These are phyloP conservation scores for Plectosphaerella cucumerina DNA, from an alignment of 2,329 filamentous ascomycete genomes.

Conservation along the genomic window DNA sequence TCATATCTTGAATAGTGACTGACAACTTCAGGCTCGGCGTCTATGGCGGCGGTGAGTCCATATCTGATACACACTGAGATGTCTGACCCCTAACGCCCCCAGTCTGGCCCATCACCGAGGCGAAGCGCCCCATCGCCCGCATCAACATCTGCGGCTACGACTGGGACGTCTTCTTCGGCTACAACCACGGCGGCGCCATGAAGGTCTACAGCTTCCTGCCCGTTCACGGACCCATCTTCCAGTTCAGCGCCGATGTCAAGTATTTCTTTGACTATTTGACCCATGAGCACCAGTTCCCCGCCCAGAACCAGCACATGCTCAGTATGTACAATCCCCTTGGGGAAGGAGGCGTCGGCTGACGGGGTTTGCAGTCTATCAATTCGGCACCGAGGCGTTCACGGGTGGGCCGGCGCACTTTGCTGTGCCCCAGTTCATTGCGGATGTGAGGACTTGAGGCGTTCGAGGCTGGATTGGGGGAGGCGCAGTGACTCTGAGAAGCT, in stretches of 20 bases:
- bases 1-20: background rate
- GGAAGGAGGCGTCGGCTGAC: background rate
- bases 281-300: conserved; percentile 33
- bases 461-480: background rate
- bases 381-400: conserved; percentile 19
- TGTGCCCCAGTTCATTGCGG: conserved; percentile 15
- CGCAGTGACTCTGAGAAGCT: too few species aligned
- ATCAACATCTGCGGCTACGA: conserved; percentile 17
- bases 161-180: conserved; percentile 52
- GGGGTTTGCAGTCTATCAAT: conserved; percentile 14
- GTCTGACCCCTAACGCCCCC: background rate
- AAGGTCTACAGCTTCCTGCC: conserved; percentile 49
- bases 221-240: conserved; percentile 29
- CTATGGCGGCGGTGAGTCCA: background rate
- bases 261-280: conserved; percentile 50
- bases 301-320: conserved; percentile 17
- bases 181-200: conserved; percentile 41
- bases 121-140: conserved; percentile 11
- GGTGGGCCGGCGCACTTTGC: conserved; percentile 16
- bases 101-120: conserved; percentile 38
- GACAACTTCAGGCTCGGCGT: background rate
- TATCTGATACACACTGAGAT: conserved; percentile 13
- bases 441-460: conserved; percentile 6
- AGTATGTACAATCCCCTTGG: conserved; percentile 8
- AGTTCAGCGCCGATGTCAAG: conserved; percentile 49